Percentiles rank a stretch among this genome's conserved stretches.
Evolutionary conservation across 805 yeast genomes (phyloP).

Genomic region (Jamesozyma jinghongensis): DNA sequence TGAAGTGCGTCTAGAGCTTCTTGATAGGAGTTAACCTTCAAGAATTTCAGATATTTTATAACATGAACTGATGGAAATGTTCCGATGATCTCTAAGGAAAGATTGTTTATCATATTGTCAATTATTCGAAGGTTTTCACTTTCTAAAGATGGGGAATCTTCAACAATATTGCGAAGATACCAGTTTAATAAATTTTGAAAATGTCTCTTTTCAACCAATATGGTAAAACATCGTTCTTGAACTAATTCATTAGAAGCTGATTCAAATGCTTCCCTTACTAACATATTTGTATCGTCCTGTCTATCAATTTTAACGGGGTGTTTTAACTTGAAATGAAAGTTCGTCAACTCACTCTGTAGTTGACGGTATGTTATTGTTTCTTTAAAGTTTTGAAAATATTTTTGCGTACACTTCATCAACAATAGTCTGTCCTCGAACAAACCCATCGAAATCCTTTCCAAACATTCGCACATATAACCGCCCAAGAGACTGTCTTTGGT

Average conservation of each 20-base stretch:
- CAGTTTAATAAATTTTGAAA: conserved; percentile 2
- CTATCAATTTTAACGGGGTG: too few relatives aligned
- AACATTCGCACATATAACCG: conserved; percentile 9
- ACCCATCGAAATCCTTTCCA: conserved; percentile 10
- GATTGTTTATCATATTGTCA: conserved; percentile 2
- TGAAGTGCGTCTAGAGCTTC: conserved; percentile 45
- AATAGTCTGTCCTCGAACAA: conserved; percentile 1
- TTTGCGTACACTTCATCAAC: background rate
- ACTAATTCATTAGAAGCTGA: too few relatives aligned
- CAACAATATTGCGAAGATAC: background rate
- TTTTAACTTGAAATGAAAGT: too few relatives aligned
- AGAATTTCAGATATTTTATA: conserved; percentile 15
- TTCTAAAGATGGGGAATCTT: background rate
- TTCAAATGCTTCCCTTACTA: too few relatives aligned
- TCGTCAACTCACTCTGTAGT: background rate
- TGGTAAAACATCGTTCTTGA: too few relatives aligned
- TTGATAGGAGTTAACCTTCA: conserved; percentile 17
- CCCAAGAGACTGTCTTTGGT: conserved; percentile 17
- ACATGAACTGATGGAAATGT: conserved; percentile 22
- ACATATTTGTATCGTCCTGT: too few relatives aligned
- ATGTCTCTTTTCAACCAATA: background rate
- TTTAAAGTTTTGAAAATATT: conserved; percentile 3
- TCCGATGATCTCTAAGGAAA: conserved; percentile 17
- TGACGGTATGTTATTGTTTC: conserved; percentile 3
- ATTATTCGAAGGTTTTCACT: background rate